Evolutionary conservation across 768 basidiomycete genomes (phyloP).

Genomic region (Naganishia onofrii): DNA sequence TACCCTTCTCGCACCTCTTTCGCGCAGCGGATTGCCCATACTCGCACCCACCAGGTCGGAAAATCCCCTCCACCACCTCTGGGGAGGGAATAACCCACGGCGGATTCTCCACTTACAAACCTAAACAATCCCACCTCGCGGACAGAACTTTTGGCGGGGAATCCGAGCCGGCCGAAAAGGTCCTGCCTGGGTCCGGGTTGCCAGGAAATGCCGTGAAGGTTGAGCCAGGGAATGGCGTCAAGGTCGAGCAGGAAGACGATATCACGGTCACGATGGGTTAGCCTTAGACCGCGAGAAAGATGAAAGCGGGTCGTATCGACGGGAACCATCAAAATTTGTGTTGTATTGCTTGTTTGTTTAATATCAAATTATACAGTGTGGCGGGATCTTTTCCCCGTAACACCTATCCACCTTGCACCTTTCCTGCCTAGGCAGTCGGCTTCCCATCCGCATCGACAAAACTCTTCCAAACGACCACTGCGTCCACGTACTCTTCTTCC

Average conservation of each 20-base stretch:
- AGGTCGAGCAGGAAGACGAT: background rate
- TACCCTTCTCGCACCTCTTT: background rate
- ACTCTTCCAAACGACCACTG: slow-evolving; percentile 76
- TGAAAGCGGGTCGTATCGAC: background rate
- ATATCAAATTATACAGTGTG: background rate
- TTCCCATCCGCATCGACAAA: slow-evolving; percentile 56
- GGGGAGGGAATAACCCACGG: slow-evolving; percentile 13
- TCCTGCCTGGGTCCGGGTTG: slow-evolving; percentile 27
- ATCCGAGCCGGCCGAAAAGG: slow-evolving; percentile 26
- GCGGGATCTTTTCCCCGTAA: background rate
- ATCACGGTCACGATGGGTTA: slow-evolving; percentile 26
- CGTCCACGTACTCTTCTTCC: slow-evolving; percentile 82
- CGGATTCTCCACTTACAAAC: slow-evolving; percentile 22
- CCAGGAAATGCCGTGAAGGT: background rate
- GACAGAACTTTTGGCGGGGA: slow-evolving; percentile 29
- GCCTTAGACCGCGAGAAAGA: background rate
- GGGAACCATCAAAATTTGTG: background rate
- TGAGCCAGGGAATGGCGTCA: no score
- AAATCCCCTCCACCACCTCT: background rate
- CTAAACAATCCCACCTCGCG: slow-evolving; percentile 18
- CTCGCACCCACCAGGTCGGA: slow-evolving; percentile 70
- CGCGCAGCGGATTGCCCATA: slow-evolving; percentile 75
- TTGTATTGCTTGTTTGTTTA: background rate
- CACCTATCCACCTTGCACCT: background rate
- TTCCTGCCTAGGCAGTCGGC: background rate